Conservation (phyloP, 768 basidiomycete genomes). For the Fomitopsis serialis region DNA sequence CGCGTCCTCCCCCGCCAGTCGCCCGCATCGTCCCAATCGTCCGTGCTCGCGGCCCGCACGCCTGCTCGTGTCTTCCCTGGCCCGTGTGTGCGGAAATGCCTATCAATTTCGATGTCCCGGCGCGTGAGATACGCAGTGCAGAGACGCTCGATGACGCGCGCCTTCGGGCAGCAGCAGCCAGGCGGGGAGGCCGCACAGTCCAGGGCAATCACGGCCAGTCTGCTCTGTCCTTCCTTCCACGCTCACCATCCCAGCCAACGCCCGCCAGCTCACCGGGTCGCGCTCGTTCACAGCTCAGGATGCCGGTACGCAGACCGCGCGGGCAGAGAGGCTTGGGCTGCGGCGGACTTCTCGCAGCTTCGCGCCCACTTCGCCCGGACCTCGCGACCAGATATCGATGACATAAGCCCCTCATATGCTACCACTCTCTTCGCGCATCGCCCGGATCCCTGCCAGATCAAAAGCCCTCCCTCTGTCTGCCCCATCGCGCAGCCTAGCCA, state of each 20-base stretch:
- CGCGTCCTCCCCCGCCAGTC: background rate
- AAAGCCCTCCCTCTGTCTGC: background rate
- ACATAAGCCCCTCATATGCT: conserved; percentile 5
- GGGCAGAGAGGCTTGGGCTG: background rate
- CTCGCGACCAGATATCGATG: background rate
- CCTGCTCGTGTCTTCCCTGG: no score
- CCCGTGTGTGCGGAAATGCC: no score
- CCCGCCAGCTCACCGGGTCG: background rate
- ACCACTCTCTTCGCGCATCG: background rate
- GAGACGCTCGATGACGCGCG: background rate
- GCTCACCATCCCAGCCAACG: background rate
- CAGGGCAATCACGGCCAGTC: no score
- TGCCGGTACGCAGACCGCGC: background rate
- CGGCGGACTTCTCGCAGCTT: background rate
- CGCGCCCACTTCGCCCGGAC: background rate
- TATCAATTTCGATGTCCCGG: no score
- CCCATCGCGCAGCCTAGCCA: conserved; percentile 1
- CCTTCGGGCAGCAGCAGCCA: background rate
- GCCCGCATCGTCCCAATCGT: background rate
- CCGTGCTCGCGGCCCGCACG: background rate
- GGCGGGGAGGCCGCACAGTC: no score
- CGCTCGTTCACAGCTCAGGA: background rate
- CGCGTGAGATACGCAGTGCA: no score
- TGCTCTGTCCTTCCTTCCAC: no score
- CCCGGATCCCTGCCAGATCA: background rate